phyloP scores from a whole-genome alignment of 1,284 basidiomycete species.

The Cystobasidium pallidum region DNA sequence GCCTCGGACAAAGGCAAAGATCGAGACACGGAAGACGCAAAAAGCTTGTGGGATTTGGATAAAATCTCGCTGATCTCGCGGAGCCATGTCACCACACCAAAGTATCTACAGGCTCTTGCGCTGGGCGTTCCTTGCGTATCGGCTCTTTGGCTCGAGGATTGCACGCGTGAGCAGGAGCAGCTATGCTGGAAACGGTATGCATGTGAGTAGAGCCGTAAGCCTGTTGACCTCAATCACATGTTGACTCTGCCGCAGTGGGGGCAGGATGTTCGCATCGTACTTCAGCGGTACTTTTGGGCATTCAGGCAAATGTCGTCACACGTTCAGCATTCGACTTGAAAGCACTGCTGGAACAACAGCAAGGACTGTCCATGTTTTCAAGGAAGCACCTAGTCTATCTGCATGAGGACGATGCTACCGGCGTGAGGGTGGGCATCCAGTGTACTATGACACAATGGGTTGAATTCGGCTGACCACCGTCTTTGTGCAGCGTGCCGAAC shows the following conservation, averaged over 20 bases:
- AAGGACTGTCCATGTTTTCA: background rate
- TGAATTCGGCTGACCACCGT: background rate
- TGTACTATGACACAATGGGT: no score
- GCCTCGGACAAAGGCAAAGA: background rate
- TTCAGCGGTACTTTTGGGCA: background rate
- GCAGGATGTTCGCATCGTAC: background rate
- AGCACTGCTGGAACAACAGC: background rate
- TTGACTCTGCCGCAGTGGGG: background rate
- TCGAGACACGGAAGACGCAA: background rate
- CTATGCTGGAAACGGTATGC: background rate
- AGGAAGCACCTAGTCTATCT: background rate
- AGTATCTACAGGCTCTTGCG: conserved; percentile 3
- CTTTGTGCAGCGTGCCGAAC: background rate
- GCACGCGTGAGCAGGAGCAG: background rate
- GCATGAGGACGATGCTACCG: background rate
- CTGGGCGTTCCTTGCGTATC: conserved; percentile 12
- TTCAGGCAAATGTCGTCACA: background rate
- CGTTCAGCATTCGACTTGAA: background rate
- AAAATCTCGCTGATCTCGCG: background rate
- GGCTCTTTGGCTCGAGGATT: conserved; percentile 1
- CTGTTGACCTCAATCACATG: no score
- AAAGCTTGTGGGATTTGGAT: background rate
- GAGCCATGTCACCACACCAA: background rate
- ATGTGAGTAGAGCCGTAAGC: background rate
- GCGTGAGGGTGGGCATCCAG: background rate